Conservation (phyloP, 1,139 yeast genomes). For the Chernovozyma sophiae-reginae region DNA sequence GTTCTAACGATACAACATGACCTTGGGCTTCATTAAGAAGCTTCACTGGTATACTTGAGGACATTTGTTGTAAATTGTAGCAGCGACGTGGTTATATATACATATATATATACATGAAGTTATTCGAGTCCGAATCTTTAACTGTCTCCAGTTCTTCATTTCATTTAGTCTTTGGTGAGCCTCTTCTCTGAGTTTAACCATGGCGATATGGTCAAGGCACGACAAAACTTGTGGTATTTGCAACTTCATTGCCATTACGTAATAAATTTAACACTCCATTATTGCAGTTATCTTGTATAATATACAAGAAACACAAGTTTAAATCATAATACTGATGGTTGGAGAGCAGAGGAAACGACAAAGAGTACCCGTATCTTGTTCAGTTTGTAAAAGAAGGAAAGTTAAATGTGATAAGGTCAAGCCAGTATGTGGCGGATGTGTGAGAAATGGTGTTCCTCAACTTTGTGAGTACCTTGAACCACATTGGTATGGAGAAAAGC, state of each 20-base stretch:
- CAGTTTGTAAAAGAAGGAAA: conserved; percentile 41
- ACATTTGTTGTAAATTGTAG: conserved; percentile 34
- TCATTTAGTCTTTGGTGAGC: too few relatives aligned
- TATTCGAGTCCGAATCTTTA: too few relatives aligned
- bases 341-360: conserved; percentile 12
- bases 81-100: too few relatives aligned
- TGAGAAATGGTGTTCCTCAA: conserved; percentile 39
- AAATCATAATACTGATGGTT: neutral
- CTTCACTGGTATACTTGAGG: conserved; percentile 79
- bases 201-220: too few relatives aligned
- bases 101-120: too few relatives aligned
- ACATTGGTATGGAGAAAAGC: conserved; percentile 25
- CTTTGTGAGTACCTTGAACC: conserved; percentile 43
- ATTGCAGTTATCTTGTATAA: too few relatives aligned
- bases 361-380: conserved; percentile 41
- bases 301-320: neutral
- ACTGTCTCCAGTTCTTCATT: too few relatives aligned
- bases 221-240: too few relatives aligned
- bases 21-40: conserved; percentile 88
- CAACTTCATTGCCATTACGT: too few relatives aligned
- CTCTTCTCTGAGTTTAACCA: too few relatives aligned
- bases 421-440: conserved; percentile 45
- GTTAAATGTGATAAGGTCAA: conserved; percentile 43
- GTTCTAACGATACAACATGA: conserved; percentile 78
- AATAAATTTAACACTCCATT: too few relatives aligned